Conservation (phyloP, 352 stramenopile species). For the Globisporangium spiculum region DNA sequence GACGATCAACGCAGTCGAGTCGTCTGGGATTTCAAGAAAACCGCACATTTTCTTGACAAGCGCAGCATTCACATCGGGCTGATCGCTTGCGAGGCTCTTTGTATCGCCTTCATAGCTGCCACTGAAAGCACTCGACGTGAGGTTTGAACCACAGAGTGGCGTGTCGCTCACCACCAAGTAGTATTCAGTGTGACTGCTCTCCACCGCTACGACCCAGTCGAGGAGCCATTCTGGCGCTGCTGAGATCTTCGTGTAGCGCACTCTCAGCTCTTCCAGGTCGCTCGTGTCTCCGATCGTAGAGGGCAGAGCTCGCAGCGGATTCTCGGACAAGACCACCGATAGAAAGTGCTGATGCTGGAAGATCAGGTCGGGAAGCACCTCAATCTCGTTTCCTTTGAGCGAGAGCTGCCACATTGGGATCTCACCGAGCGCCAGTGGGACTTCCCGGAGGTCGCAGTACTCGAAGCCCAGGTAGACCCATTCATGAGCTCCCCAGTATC, state of each 20-base stretch:
- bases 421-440: constrained; percentile 47
- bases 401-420: constrained; percentile 39
- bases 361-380: constrained; percentile 53
- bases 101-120: too few species aligned
- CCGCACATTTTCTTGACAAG: neutral
- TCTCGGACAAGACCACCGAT: constrained; percentile 43
- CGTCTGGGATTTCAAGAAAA: neutral
- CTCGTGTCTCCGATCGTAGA: constrained; percentile 24
- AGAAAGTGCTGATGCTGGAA: constrained; percentile 55
- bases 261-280: neutral
- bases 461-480: neutral
- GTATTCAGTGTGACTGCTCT: neutral
- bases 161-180: neutral
- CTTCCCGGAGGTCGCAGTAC: constrained; percentile 22
- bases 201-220: neutral
- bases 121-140: neutral
- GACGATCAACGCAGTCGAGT: neutral
- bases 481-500: constrained; percentile 7
- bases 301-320: constrained; percentile 32
- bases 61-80: neutral
- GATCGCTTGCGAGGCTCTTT: neutral
- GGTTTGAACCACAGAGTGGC: neutral
- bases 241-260: neutral
- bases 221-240: neutral
- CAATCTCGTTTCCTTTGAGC: neutral